Percentiles rank a stretch among this genome's conserved stretches.
phyloP scores from a whole-genome alignment of 2,329 filamentous ascomycete genomes.

The Cadophora sp. region DNA sequence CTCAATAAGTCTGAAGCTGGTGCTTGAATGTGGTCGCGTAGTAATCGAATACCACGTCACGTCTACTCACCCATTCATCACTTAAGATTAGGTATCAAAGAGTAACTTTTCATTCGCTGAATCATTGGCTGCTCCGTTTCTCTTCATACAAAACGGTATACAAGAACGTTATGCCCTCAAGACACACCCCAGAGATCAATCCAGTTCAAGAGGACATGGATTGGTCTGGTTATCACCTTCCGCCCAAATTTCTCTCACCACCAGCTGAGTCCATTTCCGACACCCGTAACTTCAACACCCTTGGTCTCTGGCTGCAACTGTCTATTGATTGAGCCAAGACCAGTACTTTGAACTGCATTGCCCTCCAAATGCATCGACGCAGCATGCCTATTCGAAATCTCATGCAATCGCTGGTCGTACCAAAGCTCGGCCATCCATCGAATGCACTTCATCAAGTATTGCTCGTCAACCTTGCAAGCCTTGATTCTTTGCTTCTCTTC shows the following conservation, averaged over 20 bases:
- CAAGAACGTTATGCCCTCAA: too few species aligned
- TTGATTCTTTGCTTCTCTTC: constrained; percentile 19
- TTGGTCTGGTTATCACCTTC: background rate
- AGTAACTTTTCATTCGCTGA: too few species aligned
- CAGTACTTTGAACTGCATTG: background rate
- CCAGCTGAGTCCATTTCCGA: background rate
- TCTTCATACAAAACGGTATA: too few species aligned
- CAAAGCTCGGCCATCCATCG: constrained; percentile 8
- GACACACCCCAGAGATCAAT: background rate
- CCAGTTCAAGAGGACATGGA: background rate
- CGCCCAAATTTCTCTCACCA: background rate
- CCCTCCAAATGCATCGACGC: background rate
- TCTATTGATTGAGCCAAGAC: background rate
- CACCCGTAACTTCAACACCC: background rate
- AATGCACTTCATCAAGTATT: constrained; percentile 10
- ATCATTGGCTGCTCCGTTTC: too few species aligned
- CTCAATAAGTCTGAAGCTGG: too few species aligned
- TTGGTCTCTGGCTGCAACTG: background rate
- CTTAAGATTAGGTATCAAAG: too few species aligned
- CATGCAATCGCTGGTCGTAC: background rate
- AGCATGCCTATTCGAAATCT: background rate
- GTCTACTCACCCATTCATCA: too few species aligned
- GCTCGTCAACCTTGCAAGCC: constrained; percentile 15
- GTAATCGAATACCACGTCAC: too few species aligned
- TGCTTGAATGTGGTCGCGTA: too few species aligned